Evolutionary conservation across 2,329 filamentous ascomycete genomes (phyloP).

Genomic region (Emericellopsis atlantica): DNA sequence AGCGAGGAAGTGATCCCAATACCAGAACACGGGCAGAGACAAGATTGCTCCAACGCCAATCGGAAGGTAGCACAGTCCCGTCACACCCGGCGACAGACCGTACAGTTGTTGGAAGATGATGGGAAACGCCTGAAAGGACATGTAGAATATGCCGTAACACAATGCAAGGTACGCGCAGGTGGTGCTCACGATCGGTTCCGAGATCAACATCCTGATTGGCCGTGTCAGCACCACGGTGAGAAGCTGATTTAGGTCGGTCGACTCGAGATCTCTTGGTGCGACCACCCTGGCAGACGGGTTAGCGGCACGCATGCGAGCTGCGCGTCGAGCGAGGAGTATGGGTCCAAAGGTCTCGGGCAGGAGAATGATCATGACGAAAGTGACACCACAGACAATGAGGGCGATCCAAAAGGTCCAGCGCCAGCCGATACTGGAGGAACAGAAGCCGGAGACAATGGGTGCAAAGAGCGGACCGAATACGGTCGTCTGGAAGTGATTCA

Average conservation of each 20-base stretch:
- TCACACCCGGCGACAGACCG: conserved; percentile 47
- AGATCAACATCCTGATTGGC: conserved; percentile 58
- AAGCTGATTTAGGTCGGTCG: conserved; percentile 41
- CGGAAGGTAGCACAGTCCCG: conserved; percentile 56
- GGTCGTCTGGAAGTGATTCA: conserved; percentile 31
- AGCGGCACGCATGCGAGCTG: conserved; percentile 40
- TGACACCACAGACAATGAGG: conserved; percentile 52
- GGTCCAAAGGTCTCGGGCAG: conserved; percentile 54
- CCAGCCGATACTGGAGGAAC: conserved; percentile 47
- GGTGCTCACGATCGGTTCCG: conserved; percentile 61
- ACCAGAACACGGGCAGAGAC: conserved; percentile 47
- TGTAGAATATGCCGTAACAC: conserved; percentile 53
- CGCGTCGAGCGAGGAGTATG: conserved; percentile 42
- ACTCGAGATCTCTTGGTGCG: conserved; percentile 52
- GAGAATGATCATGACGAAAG: conserved; percentile 45
- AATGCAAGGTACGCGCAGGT: conserved; percentile 60
- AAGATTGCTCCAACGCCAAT: conserved; percentile 52
- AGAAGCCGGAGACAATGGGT: conserved; percentile 52
- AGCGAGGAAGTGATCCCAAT: conserved; percentile 49
- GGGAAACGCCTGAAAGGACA: conserved; percentile 67
- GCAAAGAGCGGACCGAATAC: conserved; percentile 54
- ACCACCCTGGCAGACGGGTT: conserved; percentile 37
- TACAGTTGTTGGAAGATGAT: conserved; percentile 56
- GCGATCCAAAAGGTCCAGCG: conserved; percentile 61
- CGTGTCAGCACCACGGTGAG: conserved; percentile 58